Percentiles rank a stretch among this genome's conserved stretches.
phyloP scores from a whole-genome alignment of 495 filamentous ascomycete species.

The Penicillium goetzii region DNA sequence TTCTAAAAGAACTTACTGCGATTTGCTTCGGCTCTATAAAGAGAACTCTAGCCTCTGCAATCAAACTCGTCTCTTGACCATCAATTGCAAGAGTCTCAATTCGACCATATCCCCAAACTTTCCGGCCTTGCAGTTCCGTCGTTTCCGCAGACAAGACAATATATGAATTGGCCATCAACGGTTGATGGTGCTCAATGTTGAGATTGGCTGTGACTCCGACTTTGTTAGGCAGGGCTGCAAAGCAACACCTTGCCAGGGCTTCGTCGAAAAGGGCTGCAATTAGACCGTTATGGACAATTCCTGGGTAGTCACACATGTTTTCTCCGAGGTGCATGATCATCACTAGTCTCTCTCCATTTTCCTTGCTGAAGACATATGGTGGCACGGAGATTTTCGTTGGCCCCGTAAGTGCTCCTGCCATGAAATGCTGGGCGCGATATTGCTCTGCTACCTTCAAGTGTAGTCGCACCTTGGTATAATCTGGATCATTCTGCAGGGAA shows the following conservation, averaged over 20 bases:
- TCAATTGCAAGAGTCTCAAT: slow-evolving; percentile 74
- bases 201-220: slow-evolving; percentile 87
- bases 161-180: slow-evolving; percentile 70
- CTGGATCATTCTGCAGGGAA: slow-evolving; percentile 63
- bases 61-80: slow-evolving; percentile 59
- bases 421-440: slow-evolving; percentile 71
- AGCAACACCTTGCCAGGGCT: slow-evolving; percentile 83
- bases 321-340: slow-evolving; percentile 75
- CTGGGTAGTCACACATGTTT: slow-evolving; percentile 83
- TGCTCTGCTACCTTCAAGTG: slow-evolving; percentile 74
- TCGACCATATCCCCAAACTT: slow-evolving; percentile 88
- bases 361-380: slow-evolving; percentile 72
- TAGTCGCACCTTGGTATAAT: slow-evolving; percentile 73
- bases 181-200: slow-evolving; percentile 81
- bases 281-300: slow-evolving; percentile 85
- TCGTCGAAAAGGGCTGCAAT: slow-evolving; percentile 90
- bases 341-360: slow-evolving; percentile 65
- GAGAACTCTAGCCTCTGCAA: slow-evolving; percentile 76
- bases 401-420: slow-evolving; percentile 74
- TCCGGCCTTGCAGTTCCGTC: slow-evolving; percentile 84
- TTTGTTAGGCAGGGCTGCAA: slow-evolving; percentile 80
- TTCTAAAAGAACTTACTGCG: slow-evolving; percentile 54
- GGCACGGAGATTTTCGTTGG: slow-evolving; percentile 74
- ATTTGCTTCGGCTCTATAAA: slow-evolving; percentile 86
- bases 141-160: slow-evolving; percentile 77